These are phyloP conservation scores for Mortierella hygrophila DNA, from an alignment of 192 early-diverging fungal species.

Conservation along the genomic window DNA sequence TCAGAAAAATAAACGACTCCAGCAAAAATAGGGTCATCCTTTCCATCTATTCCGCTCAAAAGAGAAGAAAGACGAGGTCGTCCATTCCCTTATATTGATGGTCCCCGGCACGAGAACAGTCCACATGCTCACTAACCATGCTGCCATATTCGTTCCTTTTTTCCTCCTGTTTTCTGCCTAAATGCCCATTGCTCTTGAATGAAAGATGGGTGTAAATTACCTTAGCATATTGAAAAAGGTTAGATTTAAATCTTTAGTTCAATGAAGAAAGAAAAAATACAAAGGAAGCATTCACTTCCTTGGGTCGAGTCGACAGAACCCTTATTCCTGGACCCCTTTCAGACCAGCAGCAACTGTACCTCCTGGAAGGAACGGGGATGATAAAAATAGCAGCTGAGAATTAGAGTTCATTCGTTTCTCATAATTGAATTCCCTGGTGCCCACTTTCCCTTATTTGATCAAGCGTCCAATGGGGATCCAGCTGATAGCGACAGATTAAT, in stretches of 20 bases:
- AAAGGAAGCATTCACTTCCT: not conserved
- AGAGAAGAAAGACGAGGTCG: not conserved
- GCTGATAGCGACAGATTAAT: not conserved
- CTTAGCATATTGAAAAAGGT: not conserved
- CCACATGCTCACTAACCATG: not conserved
- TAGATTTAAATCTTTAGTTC: not conserved
- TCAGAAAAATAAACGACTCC: not conserved
- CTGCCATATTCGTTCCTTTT: not conserved
- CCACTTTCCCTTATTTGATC: not conserved
- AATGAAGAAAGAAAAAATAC: not conserved
- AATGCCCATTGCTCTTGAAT: not conserved
- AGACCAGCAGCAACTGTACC: not conserved
- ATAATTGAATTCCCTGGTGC: not conserved
- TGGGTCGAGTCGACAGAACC: not conserved
- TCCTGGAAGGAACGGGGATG: not conserved
- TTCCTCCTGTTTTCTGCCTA: not conserved
- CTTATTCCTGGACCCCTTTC: not conserved
- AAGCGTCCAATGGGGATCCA: not conserved
- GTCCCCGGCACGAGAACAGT: not conserved
- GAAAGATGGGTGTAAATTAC: no score
- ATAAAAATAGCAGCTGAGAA: conserved; percentile 1
- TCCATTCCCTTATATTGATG: not conserved
- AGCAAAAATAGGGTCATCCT: not conserved
- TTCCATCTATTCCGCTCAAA: not conserved
- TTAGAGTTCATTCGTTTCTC: not conserved